Evolutionary conservation across 1,139 yeast genomes (phyloP), one percentile per base, ranked within the genome.

Genomic region (Blastobotrys ciferrii): DNA sequence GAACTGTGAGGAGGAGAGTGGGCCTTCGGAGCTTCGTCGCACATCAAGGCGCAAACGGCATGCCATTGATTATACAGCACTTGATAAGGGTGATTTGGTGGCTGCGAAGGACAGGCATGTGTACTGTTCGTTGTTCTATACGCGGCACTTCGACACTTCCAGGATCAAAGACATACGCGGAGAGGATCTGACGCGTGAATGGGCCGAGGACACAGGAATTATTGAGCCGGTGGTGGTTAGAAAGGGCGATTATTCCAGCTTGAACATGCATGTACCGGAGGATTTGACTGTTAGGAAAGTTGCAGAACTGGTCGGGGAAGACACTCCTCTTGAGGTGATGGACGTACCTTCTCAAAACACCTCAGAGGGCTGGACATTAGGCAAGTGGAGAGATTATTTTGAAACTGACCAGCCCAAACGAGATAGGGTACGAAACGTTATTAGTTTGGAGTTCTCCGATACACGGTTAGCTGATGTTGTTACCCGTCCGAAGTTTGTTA

Each of bases 271-370:
- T 3, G 67, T 78, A 5, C 84, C 84, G 0, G 50, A 52, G 12
- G 65, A 61, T 2, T 63, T 78, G 43, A 73, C 81, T 3, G 81
- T 87, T 5, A 76, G 78, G 45, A 72, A 78, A 50, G 76, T 88
- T 1, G 73, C 86, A 0, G 75, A 75, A 2, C 64, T 73, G 23
- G 76, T 87, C 18, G 96, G 96, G 0, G 76, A 68, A 1, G 85
- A 82, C 37, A 68, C 72, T 2, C 76, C 78, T 0, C 76, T 89
- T 1, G 95, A 88, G 52, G 96, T 89, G 1, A 87, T 87, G 94
- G 96, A 89, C 62, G 96, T 88, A 3, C 74, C 87, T 15, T 83
- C 95, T 0, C 97, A 89, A 59, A 85, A 84, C 51, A 64, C 64
- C 13, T 60, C 70, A 12, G 69, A 71, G 31, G 77, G 78, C 4